Conservation (phyloP, 805 yeast genomes). For the Jamesozyma spencerorum region DNA sequence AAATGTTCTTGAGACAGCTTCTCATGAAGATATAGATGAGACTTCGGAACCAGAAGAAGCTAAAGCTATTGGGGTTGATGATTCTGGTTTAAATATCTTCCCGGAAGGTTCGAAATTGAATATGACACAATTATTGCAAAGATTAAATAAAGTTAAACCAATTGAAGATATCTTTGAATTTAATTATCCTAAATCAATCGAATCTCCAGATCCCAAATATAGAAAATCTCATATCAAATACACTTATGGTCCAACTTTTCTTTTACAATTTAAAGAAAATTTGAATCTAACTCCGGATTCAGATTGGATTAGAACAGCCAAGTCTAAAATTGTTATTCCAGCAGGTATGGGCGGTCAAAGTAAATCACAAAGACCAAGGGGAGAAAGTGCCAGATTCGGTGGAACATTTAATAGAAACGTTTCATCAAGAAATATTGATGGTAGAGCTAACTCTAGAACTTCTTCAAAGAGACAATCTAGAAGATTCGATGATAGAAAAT, state of each 20-base stretch:
- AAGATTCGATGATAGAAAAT: slow-evolving; percentile 31
- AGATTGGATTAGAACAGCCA: slow-evolving; percentile 38
- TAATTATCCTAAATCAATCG: slow-evolving; percentile 47
- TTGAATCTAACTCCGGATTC: slow-evolving; percentile 49
- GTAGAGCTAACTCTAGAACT: slow-evolving; percentile 48
- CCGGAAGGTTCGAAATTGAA: slow-evolving; percentile 24
- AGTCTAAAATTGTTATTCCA: slow-evolving; percentile 28
- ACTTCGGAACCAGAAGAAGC: not conserved
- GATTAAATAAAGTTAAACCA: slow-evolving; percentile 37
- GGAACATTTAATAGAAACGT: slow-evolving; percentile 30
- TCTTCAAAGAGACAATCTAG: slow-evolving; percentile 47
- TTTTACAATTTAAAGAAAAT: slow-evolving; percentile 62
- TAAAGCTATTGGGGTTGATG: not conserved
- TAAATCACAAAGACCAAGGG: slow-evolving; percentile 22
- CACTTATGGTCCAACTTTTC: slow-evolving; percentile 73
- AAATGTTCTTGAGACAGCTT: not conserved
- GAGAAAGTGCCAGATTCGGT: slow-evolving; percentile 29
- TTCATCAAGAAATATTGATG: slow-evolving; percentile 30
- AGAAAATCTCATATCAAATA: slow-evolving; percentile 26
- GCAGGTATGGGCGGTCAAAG: slow-evolving; percentile 16
- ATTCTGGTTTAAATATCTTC: not conserved
- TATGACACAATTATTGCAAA: slow-evolving; percentile 46
- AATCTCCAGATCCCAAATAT: slow-evolving; percentile 42
- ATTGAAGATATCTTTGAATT: slow-evolving; percentile 48
- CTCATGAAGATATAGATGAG: not conserved